Evolutionary conservation across 495 filamentous ascomycete species (phyloP).

Genomic region (Aspergillus carlsbadensis): DNA sequence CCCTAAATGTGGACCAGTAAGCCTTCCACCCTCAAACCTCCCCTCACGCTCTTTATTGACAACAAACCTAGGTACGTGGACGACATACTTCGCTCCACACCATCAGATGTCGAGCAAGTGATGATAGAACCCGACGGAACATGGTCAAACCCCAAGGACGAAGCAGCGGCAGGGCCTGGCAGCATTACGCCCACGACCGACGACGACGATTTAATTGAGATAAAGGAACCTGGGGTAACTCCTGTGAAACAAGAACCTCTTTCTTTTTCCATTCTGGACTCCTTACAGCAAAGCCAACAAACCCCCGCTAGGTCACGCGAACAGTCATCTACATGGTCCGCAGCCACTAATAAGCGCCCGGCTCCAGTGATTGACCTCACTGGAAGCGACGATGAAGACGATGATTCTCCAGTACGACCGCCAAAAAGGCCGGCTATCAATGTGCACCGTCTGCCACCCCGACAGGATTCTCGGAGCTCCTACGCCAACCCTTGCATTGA

Average conservation of each 20-base stretch:
- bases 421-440: conserved; percentile 48
- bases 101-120: conserved; percentile 72
- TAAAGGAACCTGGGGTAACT: conserved; percentile 52
- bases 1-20: conserved; percentile 82
- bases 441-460: conserved; percentile 20
- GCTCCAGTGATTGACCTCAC: conserved; percentile 78
- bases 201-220: conserved; percentile 68
- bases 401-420: conserved; percentile 55
- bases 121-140: conserved; percentile 83
- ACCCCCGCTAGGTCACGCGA: conserved; percentile 57
- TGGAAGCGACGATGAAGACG: conserved; percentile 71
- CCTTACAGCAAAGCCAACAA: conserved; percentile 51
- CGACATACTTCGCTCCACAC: conserved; percentile 74
- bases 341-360: conserved; percentile 59
- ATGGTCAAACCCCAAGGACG: conserved; percentile 60
- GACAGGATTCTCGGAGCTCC: conserved; percentile 25
- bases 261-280: conserved; percentile 22
- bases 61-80: conserved; percentile 89
- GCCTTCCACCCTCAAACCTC: conserved; percentile 28
- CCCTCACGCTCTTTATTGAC: too few species aligned
- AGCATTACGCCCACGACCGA: conserved; percentile 39
- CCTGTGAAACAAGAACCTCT: conserved; percentile 47
- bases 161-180: conserved; percentile 30
- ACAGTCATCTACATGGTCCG: conserved; percentile 47
- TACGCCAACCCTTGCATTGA: conserved; percentile 24